phyloP scores from a whole-genome alignment of 1,284 basidiomycete species.

The Cronartium quercuum region DNA sequence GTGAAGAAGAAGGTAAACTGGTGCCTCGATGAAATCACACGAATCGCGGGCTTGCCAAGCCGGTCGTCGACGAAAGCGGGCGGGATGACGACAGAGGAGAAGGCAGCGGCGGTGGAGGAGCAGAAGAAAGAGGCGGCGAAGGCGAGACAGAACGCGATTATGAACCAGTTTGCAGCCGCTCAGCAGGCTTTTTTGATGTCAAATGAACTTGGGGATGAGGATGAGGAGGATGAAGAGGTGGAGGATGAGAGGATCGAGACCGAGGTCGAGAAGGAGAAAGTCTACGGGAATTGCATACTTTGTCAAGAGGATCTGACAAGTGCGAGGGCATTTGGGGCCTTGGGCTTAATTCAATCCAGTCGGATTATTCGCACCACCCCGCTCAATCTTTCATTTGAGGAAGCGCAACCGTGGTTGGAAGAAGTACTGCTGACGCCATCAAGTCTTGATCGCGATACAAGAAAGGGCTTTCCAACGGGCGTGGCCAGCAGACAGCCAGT shows the following conservation, averaged over 20 bases:
- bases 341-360: conserved; percentile 87
- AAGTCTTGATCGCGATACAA: conserved; percentile 57
- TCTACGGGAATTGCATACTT: conserved; percentile 87
- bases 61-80: conserved; percentile 48
- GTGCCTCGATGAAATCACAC: conserved; percentile 62
- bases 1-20: conserved; percentile 67
- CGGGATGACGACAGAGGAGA: conserved; percentile 40
- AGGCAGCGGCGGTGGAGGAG: conserved; percentile 56
- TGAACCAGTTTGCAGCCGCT: conserved; percentile 86
- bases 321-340: conserved; percentile 70
- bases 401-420: conserved; percentile 61
- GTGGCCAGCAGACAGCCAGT: conserved; percentile 46
- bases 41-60: conserved; percentile 55
- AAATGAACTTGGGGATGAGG: conserved; percentile 42
- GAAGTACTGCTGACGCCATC: conserved; percentile 63
- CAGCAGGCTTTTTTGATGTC: conserved; percentile 64
- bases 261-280: conserved; percentile 48
- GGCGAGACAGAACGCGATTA: conserved; percentile 76
- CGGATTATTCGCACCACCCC: conserved; percentile 72
- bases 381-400: conserved; percentile 53
- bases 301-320: conserved; percentile 87
- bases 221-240: conserved; percentile 43
- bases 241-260: conserved; percentile 39
- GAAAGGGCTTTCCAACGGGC: conserved; percentile 49
- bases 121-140: conserved; percentile 72